Evolutionary conservation across 495 filamentous ascomycete genomes (phyloP).

Genomic region (Neurospora sp.): DNA sequence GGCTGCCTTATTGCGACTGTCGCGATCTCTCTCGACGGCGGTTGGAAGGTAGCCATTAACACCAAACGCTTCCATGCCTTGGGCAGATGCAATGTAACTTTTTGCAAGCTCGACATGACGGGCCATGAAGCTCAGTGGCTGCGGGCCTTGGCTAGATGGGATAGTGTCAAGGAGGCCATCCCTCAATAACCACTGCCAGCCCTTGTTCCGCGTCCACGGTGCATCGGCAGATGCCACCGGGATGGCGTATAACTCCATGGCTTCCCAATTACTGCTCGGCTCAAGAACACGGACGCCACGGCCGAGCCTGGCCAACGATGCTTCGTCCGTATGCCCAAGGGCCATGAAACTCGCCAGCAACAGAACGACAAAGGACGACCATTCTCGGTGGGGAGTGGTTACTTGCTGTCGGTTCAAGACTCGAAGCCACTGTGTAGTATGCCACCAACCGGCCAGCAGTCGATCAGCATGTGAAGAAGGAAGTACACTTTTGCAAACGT

Average conservation of each 20-base stretch:
- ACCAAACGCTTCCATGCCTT: slow-evolving; percentile 42
- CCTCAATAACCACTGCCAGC: slow-evolving; percentile 68
- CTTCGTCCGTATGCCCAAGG: slow-evolving; percentile 18
- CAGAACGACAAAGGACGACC: slow-evolving; percentile 65
- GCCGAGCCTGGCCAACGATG: slow-evolving; percentile 4
- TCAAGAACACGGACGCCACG: not conserved
- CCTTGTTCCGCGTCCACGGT: slow-evolving; percentile 54
- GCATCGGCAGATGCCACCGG: slow-evolving; percentile 46
- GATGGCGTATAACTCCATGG: slow-evolving; percentile 26
- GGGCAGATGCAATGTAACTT: slow-evolving; percentile 48
- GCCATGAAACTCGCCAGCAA: slow-evolving; percentile 47
- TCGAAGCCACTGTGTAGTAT: slow-evolving; percentile 56
- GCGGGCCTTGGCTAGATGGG: not conserved
- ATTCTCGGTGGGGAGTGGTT: slow-evolving; percentile 50
- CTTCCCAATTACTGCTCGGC: slow-evolving; percentile 25
- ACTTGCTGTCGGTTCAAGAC: slow-evolving; percentile 20
- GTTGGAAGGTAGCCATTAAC: slow-evolving; percentile 53
- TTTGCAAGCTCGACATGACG: slow-evolving; percentile 29
- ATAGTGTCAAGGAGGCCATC: slow-evolving; percentile 27
- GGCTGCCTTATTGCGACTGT: slow-evolving; percentile 48
- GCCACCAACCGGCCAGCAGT: slow-evolving; percentile 64
- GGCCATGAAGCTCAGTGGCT: slow-evolving; percentile 33
- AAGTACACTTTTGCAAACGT: slow-evolving; percentile 51
- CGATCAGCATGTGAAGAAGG: slow-evolving; percentile 52
- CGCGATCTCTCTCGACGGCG: slow-evolving; percentile 39